Evolutionary conservation across 345 rosid species (phyloP).

Genomic region (Ricinus communis): DNA sequence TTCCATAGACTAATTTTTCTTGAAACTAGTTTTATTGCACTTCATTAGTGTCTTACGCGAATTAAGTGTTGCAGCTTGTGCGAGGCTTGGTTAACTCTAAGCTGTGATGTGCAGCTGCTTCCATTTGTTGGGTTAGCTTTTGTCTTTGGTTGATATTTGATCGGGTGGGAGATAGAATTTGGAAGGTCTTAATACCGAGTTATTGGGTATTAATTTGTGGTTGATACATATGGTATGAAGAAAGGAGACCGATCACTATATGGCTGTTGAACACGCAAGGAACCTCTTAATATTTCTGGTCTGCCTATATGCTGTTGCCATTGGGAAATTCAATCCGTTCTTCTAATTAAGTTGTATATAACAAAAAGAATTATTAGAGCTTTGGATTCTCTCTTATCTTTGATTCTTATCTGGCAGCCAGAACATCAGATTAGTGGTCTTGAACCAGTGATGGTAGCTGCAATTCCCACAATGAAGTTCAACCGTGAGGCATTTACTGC

Average conservation of each 20-base stretch:
- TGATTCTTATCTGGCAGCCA: slow-evolving; percentile 33
- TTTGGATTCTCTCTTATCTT: slow-evolving; percentile 14
- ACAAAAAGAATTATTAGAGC: too few relatives aligned
- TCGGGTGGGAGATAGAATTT: not conserved
- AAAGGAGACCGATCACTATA: too few relatives aligned
- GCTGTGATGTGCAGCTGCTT: too few relatives aligned
- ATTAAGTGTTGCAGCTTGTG: not conserved
- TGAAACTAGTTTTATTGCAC: not conserved
- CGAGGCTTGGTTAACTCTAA: too few relatives aligned
- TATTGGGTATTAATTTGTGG: not conserved
- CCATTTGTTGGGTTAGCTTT: not conserved
- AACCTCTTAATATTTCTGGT: too few relatives aligned
- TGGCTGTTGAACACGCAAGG: too few relatives aligned
- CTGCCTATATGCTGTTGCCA: too few relatives aligned
- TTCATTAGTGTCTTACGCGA: too few relatives aligned
- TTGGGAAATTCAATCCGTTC: too few relatives aligned
- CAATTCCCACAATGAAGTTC: slow-evolving; percentile 67
- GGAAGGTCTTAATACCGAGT: too few relatives aligned
- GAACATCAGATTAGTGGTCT: slow-evolving; percentile 44
- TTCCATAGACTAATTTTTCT: not conserved
- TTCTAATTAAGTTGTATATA: too few relatives aligned
- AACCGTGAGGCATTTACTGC: slow-evolving; percentile 45
- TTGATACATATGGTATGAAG: too few relatives aligned
- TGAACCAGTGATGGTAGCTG: slow-evolving; percentile 59
- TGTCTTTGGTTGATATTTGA: not conserved